Evolutionary conservation across 371 early-diverging fungal species (phyloP).

Genomic region (Mucor indicus): DNA sequence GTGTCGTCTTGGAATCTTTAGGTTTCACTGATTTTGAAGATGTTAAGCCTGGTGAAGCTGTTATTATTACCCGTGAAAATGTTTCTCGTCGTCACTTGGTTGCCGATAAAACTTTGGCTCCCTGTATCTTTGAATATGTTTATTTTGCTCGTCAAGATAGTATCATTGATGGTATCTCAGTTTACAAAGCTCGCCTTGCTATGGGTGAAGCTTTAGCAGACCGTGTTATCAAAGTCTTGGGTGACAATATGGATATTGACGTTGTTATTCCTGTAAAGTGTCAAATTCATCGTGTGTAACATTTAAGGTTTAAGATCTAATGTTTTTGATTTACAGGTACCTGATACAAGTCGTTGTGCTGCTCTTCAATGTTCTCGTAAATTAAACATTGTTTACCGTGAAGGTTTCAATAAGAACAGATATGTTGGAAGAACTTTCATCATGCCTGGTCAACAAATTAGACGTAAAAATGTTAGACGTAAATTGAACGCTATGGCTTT

Average conservation of each 20-base stretch:
- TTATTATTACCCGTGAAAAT: slow-evolving; percentile 79
- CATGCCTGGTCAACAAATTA: slow-evolving; percentile 94
- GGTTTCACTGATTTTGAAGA: slow-evolving; percentile 87
- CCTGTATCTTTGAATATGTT: slow-evolving; percentile 98
- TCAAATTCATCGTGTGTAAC: background rate
- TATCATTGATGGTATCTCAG: slow-evolving; percentile 95
- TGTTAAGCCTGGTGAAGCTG: slow-evolving; percentile 89
- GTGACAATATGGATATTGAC: slow-evolving; percentile 82
- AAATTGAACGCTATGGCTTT: slow-evolving; percentile 97
- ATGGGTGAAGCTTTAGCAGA: slow-evolving; percentile 96
- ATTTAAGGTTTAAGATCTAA: background rate
- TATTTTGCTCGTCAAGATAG: slow-evolving; percentile 98
- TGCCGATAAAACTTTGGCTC: slow-evolving; percentile 62
- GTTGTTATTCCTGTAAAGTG: slow-evolving; percentile 89
- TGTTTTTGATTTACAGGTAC: slow-evolving; percentile 52
- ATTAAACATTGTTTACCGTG: slow-evolving; percentile 86
- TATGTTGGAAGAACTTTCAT: slow-evolving; percentile 98
- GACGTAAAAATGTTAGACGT: slow-evolving; percentile 90
- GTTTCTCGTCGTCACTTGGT: slow-evolving; percentile 68
- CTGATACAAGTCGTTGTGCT: slow-evolving; percentile 93
- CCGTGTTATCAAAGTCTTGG: slow-evolving; percentile 67
- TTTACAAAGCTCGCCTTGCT: slow-evolving; percentile 94
- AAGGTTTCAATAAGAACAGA: slow-evolving; percentile 98
- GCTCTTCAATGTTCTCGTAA: slow-evolving; percentile 90
- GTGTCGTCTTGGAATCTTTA: slow-evolving; percentile 87